Evolutionary conservation across 768 basidiomycete species (phyloP).

Genomic region (Kwoniella bestiolae): DNA sequence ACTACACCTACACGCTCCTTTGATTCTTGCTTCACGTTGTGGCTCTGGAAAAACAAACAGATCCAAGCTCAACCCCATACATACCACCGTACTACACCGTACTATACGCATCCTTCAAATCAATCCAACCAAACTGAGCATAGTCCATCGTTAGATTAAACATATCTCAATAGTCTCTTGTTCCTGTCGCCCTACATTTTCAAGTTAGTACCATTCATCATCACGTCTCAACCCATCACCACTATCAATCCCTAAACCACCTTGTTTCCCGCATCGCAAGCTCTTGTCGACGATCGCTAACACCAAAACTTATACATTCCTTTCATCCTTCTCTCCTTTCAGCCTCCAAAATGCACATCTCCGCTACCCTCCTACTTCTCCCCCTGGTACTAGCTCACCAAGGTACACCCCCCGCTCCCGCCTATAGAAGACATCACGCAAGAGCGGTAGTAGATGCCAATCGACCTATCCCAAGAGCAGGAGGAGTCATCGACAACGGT

Average conservation of each 20-base stretch:
- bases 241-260: neutral
- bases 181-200: neutral
- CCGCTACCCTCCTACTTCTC: slow-evolving; percentile 24
- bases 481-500: slow-evolving; percentile 18
- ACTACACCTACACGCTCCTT: neutral
- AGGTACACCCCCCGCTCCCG: slow-evolving; percentile 5
- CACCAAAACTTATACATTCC: neutral
- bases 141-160: neutral
- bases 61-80: neutral
- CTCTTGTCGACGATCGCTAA: neutral
- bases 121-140: neutral
- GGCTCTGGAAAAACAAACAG: neutral
- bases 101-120: neutral
- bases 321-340: slow-evolving; percentile 1
- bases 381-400: slow-evolving; percentile 27
- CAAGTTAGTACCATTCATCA: neutral
- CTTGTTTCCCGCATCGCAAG: too few relatives aligned
- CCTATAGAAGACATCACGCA: slow-evolving; percentile 27
- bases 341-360: slow-evolving; percentile 28
- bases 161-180: neutral
- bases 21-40: neutral
- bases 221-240: neutral
- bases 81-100: neutral
- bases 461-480: slow-evolving; percentile 13
- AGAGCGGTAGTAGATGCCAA: slow-evolving; percentile 22